These are phyloP conservation scores for Microbotryum silenes-acaulis DNA, from an alignment of 1,284 basidiomycete species.

Conservation along the genomic window DNA sequence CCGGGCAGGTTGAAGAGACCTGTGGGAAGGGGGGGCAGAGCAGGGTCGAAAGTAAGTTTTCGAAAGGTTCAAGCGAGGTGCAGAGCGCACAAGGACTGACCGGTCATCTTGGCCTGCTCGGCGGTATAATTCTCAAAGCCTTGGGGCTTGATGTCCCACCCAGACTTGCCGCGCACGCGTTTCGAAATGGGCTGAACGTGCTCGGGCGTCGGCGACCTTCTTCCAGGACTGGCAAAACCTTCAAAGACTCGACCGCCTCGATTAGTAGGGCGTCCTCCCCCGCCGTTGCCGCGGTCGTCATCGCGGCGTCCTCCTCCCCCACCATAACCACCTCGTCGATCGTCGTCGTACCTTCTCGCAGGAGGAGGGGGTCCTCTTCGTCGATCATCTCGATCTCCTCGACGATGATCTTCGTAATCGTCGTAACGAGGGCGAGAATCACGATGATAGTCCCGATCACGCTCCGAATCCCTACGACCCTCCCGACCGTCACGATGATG, in stretches of 20 bases:
- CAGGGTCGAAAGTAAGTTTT: not conserved
- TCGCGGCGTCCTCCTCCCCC: constrained; percentile 46
- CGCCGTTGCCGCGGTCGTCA: constrained; percentile 35
- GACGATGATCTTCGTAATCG: constrained; percentile 25
- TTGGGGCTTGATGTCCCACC: constrained; percentile 92
- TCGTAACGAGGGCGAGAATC: constrained; percentile 16
- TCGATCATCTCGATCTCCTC: constrained; percentile 3
- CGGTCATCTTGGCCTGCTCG: constrained; percentile 93
- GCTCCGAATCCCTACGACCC: constrained; percentile 32
- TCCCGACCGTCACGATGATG: constrained; percentile 35
- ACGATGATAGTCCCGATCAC: constrained; percentile 15
- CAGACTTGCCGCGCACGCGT: constrained; percentile 73
- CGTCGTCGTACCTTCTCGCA: constrained; percentile 34
- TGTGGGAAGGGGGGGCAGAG: constrained; percentile 34
- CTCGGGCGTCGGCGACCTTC: constrained; percentile 83
- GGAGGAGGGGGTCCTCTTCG: constrained; percentile 35
- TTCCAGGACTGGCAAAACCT: constrained; percentile 53
- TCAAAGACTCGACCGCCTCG: constrained; percentile 46
- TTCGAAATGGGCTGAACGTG: constrained; percentile 74
- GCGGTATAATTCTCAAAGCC: constrained; percentile 93
- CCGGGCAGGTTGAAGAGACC: constrained; percentile 88
- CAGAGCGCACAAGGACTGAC: constrained; percentile 45
- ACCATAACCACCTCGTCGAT: constrained; percentile 38
- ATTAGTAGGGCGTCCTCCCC: constrained; percentile 42
- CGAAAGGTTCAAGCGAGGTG: not conserved